phyloP scores from a whole-genome alignment of 345 rosid genomes.

The Microcos paniculata region DNA sequence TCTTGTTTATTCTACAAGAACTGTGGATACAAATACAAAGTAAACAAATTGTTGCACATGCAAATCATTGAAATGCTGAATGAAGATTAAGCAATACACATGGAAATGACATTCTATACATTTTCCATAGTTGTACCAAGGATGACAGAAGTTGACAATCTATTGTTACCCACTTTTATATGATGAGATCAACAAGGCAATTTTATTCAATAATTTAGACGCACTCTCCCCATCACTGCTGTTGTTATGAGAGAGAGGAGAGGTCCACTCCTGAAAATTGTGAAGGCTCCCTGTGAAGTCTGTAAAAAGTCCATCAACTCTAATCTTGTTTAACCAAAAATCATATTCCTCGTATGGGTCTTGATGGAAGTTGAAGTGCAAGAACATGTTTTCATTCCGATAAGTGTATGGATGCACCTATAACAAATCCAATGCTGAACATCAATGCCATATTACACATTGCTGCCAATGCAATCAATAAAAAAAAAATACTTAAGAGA shows the following conservation, averaged over 20 bases:
- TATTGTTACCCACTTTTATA: slow-evolving; percentile 13
- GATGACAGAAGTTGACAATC: not conserved
- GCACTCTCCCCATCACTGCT: slow-evolving; percentile 16
- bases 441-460: not conserved
- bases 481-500: not conserved
- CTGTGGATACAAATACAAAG: too few species aligned
- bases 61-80: not conserved
- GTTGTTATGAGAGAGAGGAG: slow-evolving; percentile 36
- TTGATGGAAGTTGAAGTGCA: slow-evolving; percentile 66
- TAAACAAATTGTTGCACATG: not conserved
- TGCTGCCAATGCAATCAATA: not conserved
- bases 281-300: slow-evolving; percentile 91
- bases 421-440: not conserved
- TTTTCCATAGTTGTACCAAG: not conserved
- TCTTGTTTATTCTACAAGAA: too few species aligned
- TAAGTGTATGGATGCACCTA: slow-evolving; percentile 96
- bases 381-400: slow-evolving; percentile 60
- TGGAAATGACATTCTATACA: not conserved
- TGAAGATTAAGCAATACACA: not conserved
- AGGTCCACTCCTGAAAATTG: slow-evolving; percentile 54
- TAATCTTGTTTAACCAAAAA: slow-evolving; percentile 75
- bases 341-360: slow-evolving; percentile 72
- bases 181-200: slow-evolving; percentile 43
- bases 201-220: slow-evolving; percentile 41
- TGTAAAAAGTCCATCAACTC: slow-evolving; percentile 89